Evolutionary conservation across 495 filamentous ascomycete genomes (phyloP), one percentile per base, ranked within the genome.

Genomic region (Neohortaea acidophila): DNA sequence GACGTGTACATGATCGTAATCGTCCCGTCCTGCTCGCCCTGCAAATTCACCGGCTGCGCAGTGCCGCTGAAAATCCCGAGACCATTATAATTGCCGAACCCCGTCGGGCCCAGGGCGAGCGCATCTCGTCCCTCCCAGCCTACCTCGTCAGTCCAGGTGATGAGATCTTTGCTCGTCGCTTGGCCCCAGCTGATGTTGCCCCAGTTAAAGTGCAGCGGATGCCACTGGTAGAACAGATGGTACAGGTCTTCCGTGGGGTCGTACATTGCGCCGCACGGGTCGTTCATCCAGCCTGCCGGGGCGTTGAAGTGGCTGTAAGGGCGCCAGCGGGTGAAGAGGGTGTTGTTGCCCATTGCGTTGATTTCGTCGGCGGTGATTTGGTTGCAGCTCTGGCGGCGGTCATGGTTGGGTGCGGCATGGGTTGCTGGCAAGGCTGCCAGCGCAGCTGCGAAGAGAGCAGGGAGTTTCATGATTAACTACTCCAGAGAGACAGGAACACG

Each of bases 21-120:
- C 6, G 22, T 27, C 7, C 36, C 36, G 36, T 25, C 24, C 15
- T 27, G 13, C 11, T 27, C 36, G n/a, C 36, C 36, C 21, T 38
- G 22, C 15, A 15, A 5, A 14, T 38, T 27, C 6, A 27, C 22
- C 6, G 36, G 36, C 21, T 38, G 36, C 7, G 22, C 36, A 14
- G 36, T 68, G 2, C 70, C 71, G 1, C 64, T 66, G 41, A 74
- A 74, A 7, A 73, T 52, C 0, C 70, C 70, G 2, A 60, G 56
- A 2, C 51, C 39, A 43, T 75, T 65, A 41, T 72, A 72, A 10
- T 44, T 46, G 11, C 56, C 54, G 20, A 39, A 30, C 4, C 48
- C 33, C 10, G 51, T 48, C 11, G 56, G 49, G 13, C 51, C 58
- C 14, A 60, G 36, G 7, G 49, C 48, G 22, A 47, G 43, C 6